These are phyloP conservation scores for Hansenula sp. DNA, from an alignment of 1,139 yeast genomes.

Conservation along the genomic window DNA sequence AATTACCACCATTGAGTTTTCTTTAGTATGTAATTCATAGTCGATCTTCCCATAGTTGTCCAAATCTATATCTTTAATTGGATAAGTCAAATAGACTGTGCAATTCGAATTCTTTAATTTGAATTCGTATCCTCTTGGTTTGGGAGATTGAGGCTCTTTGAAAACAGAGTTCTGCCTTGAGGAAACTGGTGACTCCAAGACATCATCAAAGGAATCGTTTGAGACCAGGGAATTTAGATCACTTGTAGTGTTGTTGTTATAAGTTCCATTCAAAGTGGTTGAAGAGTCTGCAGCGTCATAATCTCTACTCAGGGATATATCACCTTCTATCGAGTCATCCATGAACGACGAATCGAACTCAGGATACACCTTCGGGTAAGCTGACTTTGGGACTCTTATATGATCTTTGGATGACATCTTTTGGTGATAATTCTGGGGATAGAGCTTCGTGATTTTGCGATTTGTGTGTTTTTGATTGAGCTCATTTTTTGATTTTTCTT, in stretches of 20 bases:
- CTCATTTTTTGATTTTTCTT: neutral
- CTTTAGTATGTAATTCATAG: constrained; percentile 20
- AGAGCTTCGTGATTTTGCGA: neutral
- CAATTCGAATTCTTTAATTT: constrained; percentile 12
- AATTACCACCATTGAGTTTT: constrained; percentile 23
- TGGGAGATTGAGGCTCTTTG: constrained; percentile 10
- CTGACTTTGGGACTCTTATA: constrained; percentile 14
- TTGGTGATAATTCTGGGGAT: neutral
- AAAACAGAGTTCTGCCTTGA: constrained; percentile 15
- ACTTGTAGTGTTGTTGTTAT: constrained; percentile 1
- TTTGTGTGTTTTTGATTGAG: neutral
- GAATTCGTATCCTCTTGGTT: constrained; percentile 21
- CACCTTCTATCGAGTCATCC: constrained; percentile 21
- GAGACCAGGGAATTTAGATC: constrained; percentile 4
- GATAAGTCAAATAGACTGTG: constrained; percentile 20
- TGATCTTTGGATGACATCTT: neutral
- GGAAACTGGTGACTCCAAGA: constrained; percentile 8
- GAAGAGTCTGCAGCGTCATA: neutral
- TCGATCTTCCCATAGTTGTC: constrained; percentile 21
- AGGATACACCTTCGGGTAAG: constrained; percentile 15
- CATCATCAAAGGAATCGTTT: constrained; percentile 18
- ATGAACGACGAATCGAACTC: constrained; percentile 19
- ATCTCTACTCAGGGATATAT: constrained; percentile 15
- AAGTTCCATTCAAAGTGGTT: neutral
- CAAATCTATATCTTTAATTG: constrained; percentile 12